Base-by-base conservation (phyloP, 306 rosid genomes). In the Acacia confusa region DNA sequence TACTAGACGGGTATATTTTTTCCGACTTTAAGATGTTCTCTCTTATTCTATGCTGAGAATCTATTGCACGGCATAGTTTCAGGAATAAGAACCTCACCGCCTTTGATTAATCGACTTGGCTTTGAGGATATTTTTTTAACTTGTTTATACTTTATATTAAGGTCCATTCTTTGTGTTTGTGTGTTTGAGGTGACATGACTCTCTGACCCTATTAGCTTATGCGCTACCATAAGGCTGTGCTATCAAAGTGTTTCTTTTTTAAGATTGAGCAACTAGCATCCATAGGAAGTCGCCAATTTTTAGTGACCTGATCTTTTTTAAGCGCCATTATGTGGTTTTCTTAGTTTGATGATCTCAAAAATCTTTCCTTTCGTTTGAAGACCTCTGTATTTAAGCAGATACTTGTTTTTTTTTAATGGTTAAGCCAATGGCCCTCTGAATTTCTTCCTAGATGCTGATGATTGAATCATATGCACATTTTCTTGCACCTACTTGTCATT, bases 1-100 rank as follows among this genome's bases (percentile, higher is more conserved):
- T 58, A 69, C 92, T 41, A 86, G 80, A 27, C 91, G 87, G 97
- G 99, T 95, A 91, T 45, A 22, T 48, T 38, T 7, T 22, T 12
- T 13, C 66, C 2, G 12, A 36, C 38, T 61, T 61, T 40, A 20
- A 40, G 36, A 12, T 70, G 4, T 43, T 41, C 1, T 43, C 15
- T 13, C 22, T 43, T 24, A 0, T 25, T 43, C 55, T 44, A 7
- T 43, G 24, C 53, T 41, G 8, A n/a, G 30, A 41, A 69, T 20
- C 30, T 32, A 10, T 70, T 2, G 14, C 36, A 16, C 15, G 6
- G 14, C 67, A 36, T 55, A 9, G 47, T 34, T 67, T 34, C 27
- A 58, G 65, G 65, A 22, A 58, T 58, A 40, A 38, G 28, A 68
- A 38, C 48, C 67, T 13, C 17, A 25, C 67, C 27, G 19, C 73